Evolutionary conservation across 2,329 filamentous ascomycete genomes (phyloP).

Genomic region (Penicillium sp.): DNA sequence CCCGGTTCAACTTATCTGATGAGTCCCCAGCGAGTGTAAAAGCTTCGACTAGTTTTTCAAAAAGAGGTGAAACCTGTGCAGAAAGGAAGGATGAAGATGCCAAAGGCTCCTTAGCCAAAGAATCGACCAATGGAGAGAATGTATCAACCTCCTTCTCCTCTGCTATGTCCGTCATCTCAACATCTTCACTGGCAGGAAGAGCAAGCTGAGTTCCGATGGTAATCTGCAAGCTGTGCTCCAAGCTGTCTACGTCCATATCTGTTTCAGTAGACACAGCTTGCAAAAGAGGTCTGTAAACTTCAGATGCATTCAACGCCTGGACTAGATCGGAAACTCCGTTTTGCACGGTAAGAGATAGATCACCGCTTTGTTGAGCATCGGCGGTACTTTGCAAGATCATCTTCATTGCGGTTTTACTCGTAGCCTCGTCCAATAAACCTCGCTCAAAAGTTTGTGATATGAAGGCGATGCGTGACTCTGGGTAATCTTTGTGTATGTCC

Average conservation of each 20-base stretch:
- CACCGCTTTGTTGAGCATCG: slow-evolving; percentile 45
- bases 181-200: slow-evolving; percentile 48
- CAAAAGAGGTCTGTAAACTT: slow-evolving; percentile 60
- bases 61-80: slow-evolving; percentile 29
- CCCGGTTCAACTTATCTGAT: slow-evolving; percentile 28
- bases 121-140: slow-evolving; percentile 31
- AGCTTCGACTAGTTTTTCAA: slow-evolving; percentile 35
- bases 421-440: slow-evolving; percentile 27
- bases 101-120: slow-evolving; percentile 25
- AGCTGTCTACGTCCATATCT: slow-evolving; percentile 66
- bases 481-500: slow-evolving; percentile 30
- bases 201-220: slow-evolving; percentile 59
- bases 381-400: slow-evolving; percentile 32
- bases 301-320: slow-evolving; percentile 62
- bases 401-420: slow-evolving; percentile 28
- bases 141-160: slow-evolving; percentile 24
- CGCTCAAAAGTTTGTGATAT: slow-evolving; percentile 35
- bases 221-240: slow-evolving; percentile 71
- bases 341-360: slow-evolving; percentile 47
- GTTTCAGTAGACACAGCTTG: slow-evolving; percentile 63
- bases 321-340: slow-evolving; percentile 63
- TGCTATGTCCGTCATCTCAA: slow-evolving; percentile 46
- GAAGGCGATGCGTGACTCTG: slow-evolving; percentile 44
- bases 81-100: slow-evolving; percentile 37
- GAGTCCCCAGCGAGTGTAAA: slow-evolving; percentile 33